A percentile compares a stretch with the other conserved stretches of the same genome.
Evolutionary conservation across 768 basidiomycete species (phyloP).

Genomic region (Termitomyces sp.): DNA sequence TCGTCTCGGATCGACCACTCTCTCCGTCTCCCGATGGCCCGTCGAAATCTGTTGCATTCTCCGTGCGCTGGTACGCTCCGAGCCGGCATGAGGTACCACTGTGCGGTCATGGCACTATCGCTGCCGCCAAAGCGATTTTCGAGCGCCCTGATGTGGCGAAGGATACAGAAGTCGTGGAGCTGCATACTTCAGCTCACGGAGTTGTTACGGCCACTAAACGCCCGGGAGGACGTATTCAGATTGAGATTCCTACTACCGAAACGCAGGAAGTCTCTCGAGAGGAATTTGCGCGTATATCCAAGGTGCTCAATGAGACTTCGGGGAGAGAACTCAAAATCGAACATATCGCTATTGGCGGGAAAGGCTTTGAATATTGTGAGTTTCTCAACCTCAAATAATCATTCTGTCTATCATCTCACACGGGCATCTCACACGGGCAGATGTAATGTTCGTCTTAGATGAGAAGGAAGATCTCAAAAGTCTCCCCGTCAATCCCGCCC

Average conservation of each 20-base stretch:
- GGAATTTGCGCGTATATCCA: constrained; percentile 26
- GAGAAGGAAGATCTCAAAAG: constrained; percentile 16
- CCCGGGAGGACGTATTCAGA: constrained; percentile 30
- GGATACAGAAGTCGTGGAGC: constrained; percentile 28
- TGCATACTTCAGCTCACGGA: constrained; percentile 23
- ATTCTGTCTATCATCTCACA: not conserved
- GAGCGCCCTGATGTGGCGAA: constrained; percentile 21
- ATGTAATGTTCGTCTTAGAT: constrained; percentile 39
- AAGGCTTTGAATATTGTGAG: constrained; percentile 29
- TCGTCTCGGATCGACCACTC: constrained; percentile 9
- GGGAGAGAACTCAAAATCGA: constrained; percentile 33
- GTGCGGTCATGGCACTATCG: constrained; percentile 45
- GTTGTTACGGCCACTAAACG: constrained; percentile 26
- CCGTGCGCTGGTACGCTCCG: constrained; percentile 36
- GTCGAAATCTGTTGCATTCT: constrained; percentile 22
- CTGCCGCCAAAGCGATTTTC: constrained; percentile 38
- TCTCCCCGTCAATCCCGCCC: not conserved
- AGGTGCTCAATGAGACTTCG: constrained; percentile 32
- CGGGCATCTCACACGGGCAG: constrained; percentile 20
- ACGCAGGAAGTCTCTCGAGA: constrained; percentile 22
- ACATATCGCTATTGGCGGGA: constrained; percentile 31
- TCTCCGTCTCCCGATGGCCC: not conserved
- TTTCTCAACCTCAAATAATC: not conserved
- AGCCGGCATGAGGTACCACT: constrained; percentile 25
- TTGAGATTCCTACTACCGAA: constrained; percentile 29